Base-by-base conservation (phyloP, 2,329 filamentous ascomycete species). In the Raffaelea ambrosiae region DNA sequence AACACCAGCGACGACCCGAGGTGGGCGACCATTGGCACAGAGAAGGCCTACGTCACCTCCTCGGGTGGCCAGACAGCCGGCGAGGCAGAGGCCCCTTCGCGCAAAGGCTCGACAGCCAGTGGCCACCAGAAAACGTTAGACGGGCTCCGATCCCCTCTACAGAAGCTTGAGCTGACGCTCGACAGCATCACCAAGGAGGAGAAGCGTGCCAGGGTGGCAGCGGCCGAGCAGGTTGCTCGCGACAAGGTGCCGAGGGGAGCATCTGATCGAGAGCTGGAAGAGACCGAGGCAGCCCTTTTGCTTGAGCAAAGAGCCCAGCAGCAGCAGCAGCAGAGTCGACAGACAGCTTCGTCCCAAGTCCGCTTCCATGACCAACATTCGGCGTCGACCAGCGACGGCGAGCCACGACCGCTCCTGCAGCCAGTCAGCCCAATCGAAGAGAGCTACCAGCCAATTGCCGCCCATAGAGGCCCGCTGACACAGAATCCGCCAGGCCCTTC, bases 121-220 rank as follows among this genome's bases (percentile, higher is more conserved):
- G 48, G 54, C 59, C 57, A 55, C 54, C 67, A 71, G 48, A 77
- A 70, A 71, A 71, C 74, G 69, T 81, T 86, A 66, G 86, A 91
- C 59, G 76, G 84, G 49, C 85, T 94, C 62, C 81, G 86, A 58
- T 97, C 91, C 53, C 93, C 94, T 46, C 75, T 98, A 46, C 91
- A 98, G 66, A 93, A 84, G 70, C 78, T 98, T 56, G 91, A 98
- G 70, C 80, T 87, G 60, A 93, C 88, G 58, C 76, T 97, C 59
- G 86, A 85, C 64, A 89, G 86, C 66, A 91, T 96, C 65, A 95
- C 86, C 63, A 97, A 96, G 64, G 90, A 96, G 67, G 90, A 96
- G 66, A 94, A 95, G 65, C 79, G 91, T 54, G 88, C 89, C 9
- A 78, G 88, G 42, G 81, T 91, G 4, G 79, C 89, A 61, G 86